These are phyloP conservation scores for Pleurotus citrinopileatus DNA, from an alignment of 768 basidiomycete species.

Conservation along the genomic window DNA sequence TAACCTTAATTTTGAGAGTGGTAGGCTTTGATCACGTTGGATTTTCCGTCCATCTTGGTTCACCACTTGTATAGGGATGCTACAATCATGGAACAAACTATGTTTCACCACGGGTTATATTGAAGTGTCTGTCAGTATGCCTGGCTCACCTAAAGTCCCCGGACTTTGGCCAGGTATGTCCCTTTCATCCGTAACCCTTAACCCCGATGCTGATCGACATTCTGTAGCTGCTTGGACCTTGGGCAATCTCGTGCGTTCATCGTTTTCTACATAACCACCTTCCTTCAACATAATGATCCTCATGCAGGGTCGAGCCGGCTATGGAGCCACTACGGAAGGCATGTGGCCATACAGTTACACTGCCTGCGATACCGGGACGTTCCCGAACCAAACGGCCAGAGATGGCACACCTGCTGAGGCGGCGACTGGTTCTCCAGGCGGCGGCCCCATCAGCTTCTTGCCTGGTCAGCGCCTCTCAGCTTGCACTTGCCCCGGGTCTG, in stretches of 20 bases:
- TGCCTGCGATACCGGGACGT: slow-evolving; percentile 82
- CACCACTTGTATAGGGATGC: slow-evolving; percentile 43
- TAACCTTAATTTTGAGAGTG: slow-evolving; percentile 82
- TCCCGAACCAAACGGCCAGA: slow-evolving; percentile 70
- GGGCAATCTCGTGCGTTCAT: slow-evolving; percentile 59
- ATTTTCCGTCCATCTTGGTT: slow-evolving; percentile 18
- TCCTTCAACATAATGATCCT: too few species aligned
- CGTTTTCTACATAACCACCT: slow-evolving; percentile 12
- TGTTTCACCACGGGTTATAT: slow-evolving; percentile 94
- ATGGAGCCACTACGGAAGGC: slow-evolving; percentile 87
- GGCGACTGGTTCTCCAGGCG: slow-evolving; percentile 47
- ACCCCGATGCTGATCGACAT: neutral
- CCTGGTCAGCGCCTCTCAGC: slow-evolving; percentile 86
- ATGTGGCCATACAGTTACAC: slow-evolving; percentile 87
- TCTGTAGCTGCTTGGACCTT: slow-evolving; percentile 64
- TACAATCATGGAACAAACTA: slow-evolving; percentile 91
- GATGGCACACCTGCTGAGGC: slow-evolving; percentile 59
- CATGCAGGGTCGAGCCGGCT: slow-evolving; percentile 84
- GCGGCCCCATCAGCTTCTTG: slow-evolving; percentile 64
- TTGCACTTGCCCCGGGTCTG: slow-evolving; percentile 83
- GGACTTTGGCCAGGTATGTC: slow-evolving; percentile 84
- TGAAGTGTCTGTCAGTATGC: slow-evolving; percentile 77
- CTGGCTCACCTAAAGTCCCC: slow-evolving; percentile 54
- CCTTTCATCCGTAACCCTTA: slow-evolving; percentile 10
- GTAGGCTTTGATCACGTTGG: slow-evolving; percentile 38